Evolutionary conservation across 108 stramenopile genomes (phyloP), one percentile per base, ranked within the genome.

Genomic region (Fragilaria crotonensis): DNA sequence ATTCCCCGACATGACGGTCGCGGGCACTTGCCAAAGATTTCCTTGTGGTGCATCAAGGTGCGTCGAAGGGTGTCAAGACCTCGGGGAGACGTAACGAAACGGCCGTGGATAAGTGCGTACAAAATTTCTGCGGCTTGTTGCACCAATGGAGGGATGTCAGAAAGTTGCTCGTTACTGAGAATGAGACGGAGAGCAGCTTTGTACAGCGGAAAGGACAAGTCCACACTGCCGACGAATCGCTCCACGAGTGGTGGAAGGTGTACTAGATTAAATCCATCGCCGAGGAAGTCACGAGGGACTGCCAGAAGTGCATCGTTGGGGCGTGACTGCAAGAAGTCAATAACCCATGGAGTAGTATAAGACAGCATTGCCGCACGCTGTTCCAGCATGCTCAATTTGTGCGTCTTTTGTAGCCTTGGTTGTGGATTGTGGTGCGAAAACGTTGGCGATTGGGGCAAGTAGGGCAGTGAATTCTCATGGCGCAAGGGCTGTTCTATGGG

Each of bases 11-110:
- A 84, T 17, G 25, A 7, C 18, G 51, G 22, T 9, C 73, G n/a
- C 2, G 82, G 78, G 44, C 82, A 84, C 36, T 54, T 65, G 23
- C 82, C 82, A 70, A 79, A 84, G 22, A 83, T 47, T 4, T 70
- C 55, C 2, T 58, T 53, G n/a, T n/a, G n/a, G n/a, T n/a, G n/a
- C 52, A 52, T 52, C 2, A 72, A 62, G 3, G 48, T 47, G 3
- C 78, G 66, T 48, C 76, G 64, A 4, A 84, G 19, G 17, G 70
- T 58, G 25, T 84, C 82, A 29, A 84, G 46, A 0, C 82, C 82
- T 18, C 82, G 68, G 4, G 82, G 78, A 31, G 73, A 71, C 7
- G 52, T 26, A 11, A 52, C 60, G 52, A 66, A 84, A 22, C 82
- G 65, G 4, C 73, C 62, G 59, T 84, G 82, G 0, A 84, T 56